Evolutionary conservation across 2,329 filamentous ascomycete species (phyloP), one percentile per base, ranked within the genome.

Genomic region (Diplocarpon mali): DNA sequence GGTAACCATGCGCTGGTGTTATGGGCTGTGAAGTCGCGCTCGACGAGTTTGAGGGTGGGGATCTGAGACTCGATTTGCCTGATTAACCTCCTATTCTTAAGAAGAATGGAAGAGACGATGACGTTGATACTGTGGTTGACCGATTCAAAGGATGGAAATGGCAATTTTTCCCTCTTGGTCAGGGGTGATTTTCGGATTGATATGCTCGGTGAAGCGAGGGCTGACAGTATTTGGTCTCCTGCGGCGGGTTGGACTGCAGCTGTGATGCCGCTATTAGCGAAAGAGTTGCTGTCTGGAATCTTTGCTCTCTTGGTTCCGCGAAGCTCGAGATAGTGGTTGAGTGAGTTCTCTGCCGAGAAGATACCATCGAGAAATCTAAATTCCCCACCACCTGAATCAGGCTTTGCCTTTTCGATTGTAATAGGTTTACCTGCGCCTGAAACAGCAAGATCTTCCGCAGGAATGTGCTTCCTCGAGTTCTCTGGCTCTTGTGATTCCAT

Each of bases 11-110:
- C 31, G 29, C 60, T 44, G 5, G 57, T 60, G 36, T 66, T 64
- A 51, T 67, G 61, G 5, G 59, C 57, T 4, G 61, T 61, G 46
- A 76, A 79, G 51, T 83, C 76, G 39, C 80, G 69, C 50, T 84
- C 80, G 8, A 83, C 65, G 27, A 83, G 63, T 1, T 70, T 65
- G 6, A 75, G 64, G 1, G 57, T 52, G 0, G 74, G 68, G 53
- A 76, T 71, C 0, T 68, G 53, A 2, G 62, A 58, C 47, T 75
- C 67, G 1, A 85, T 62, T 1, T 62, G 55, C n/a, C 66, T 69
- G 11, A 78, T 55, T 1, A 84, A 55, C 0, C 48, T 39, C 29
- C 73, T 70, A 13, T 69, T 63, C 35, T 54, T 60, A 30, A 64
- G 65, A 31, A 72, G 56, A 10, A 60, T 63, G 0, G 72, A 60